These are phyloP conservation scores for Podospora bellae-mahoneyi DNA, from an alignment of 495 filamentous ascomycete genomes.

Conservation along the genomic window DNA sequence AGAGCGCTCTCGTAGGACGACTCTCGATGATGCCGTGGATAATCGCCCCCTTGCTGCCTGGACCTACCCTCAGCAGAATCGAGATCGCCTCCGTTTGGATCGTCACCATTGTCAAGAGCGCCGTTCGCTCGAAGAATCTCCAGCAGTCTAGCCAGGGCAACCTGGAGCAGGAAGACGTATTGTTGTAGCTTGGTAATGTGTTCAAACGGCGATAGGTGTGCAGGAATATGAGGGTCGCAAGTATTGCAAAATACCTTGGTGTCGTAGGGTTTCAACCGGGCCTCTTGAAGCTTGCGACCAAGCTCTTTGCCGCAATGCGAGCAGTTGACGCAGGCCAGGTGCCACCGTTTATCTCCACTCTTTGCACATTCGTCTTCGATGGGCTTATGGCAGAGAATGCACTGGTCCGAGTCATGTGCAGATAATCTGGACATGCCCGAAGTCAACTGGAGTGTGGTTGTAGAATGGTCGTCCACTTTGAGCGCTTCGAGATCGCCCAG, in stretches of 20 bases:
- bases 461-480: conserved; percentile 58
- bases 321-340: conserved; percentile 75
- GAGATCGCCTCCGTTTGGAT: conserved; percentile 65
- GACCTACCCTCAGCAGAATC: conserved; percentile 70
- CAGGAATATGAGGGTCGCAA: conserved; percentile 48
- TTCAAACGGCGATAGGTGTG: conserved; percentile 44
- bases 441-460: conserved; percentile 65
- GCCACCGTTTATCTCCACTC: conserved; percentile 72
- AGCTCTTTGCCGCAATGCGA: conserved; percentile 70
- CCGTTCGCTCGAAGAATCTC: conserved; percentile 80
- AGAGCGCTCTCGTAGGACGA: conserved; percentile 93
- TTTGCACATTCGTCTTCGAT: conserved; percentile 91
- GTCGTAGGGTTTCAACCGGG: conserved; percentile 62
- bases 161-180: conserved; percentile 87
- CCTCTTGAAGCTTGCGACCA: conserved; percentile 58
- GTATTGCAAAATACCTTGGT: conserved; percentile 64
- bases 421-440: conserved; percentile 69
- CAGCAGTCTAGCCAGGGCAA: conserved; percentile 86
- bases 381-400: conserved; percentile 71
- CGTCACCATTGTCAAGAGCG: conserved; percentile 74
- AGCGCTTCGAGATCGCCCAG: conserved; percentile 70
- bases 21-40: conserved; percentile 55
- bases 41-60: conserved; percentile 65
- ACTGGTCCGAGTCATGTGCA: conserved; percentile 79
- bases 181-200: conserved; percentile 81